Base-by-base conservation (phyloP, 2,329 filamentous ascomycete species). In the Sarocladium kiliense region DNA sequence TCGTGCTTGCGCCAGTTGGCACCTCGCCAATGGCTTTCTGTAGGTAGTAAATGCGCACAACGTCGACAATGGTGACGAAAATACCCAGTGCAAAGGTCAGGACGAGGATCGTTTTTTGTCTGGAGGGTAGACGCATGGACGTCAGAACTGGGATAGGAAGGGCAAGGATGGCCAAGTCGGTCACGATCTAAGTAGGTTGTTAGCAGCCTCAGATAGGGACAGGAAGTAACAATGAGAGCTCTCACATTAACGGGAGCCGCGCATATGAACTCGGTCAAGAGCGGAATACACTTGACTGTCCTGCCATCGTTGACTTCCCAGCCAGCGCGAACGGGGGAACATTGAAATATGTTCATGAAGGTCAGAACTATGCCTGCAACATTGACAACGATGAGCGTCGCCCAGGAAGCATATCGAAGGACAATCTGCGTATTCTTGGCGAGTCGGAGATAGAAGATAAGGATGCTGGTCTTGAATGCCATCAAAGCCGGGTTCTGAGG, bases 381-480 rank as follows among this genome's bases (percentile, higher is more conserved):
- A 64, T 94, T 95, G 66, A 96, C 91, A 21, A 96, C 78, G 49
- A 76, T 77, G 1, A 97, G 75, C 0, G 89, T 91, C 3, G 80
- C 76, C 76, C 91, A 91, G n/a, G 90, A 94, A n/a, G 86, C 85
- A 71, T 87, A 82, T 57, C 88, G 84, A 60, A 96, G 86, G 51
- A 92, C 77, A 59, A 84, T 83, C 61, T 95, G 85, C 0, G 82
- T 86, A 57, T 90, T 88, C 63, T 86, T 87, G 25, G 90, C 89
- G 49, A 97, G 78, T 39, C 87, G 86, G 51, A 97, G 78, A 71
- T 95, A 97, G 70, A 97, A 97, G 54, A 94, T 79, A 56, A 97
- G 78, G 63, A 97, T 89, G n/a, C 91, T 95, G 0, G 89, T 91
- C 72, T 97, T 97, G 53, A 90, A 91, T 2, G 88, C 85, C 89